These are phyloP conservation scores for Pseudogymnoascus sp. DNA, from an alignment of 2,329 filamentous ascomycete species.

Conservation along the genomic window DNA sequence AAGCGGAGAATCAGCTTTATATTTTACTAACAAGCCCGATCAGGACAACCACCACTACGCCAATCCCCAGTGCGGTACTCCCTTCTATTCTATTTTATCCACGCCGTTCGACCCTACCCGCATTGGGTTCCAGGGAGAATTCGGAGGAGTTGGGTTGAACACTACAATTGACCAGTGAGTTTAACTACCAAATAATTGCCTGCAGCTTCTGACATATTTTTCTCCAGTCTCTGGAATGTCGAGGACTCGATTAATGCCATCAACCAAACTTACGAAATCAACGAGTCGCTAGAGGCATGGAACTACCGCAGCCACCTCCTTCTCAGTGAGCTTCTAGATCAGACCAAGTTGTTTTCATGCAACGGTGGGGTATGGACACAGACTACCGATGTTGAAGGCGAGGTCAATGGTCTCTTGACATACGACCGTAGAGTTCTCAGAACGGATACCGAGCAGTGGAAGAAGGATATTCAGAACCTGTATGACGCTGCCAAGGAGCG, in stretches of 20 bases:
- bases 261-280: conserved; percentile 62
- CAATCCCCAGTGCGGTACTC: conserved; percentile 62
- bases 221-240: conserved; percentile 55
- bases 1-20: not conserved
- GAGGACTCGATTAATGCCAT: conserved; percentile 50
- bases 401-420: conserved; percentile 64
- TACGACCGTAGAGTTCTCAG: conserved; percentile 58
- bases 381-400: conserved; percentile 67
- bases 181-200: not conserved
- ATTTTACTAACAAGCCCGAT: not conserved
- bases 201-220: not conserved
- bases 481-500: conserved; percentile 46
- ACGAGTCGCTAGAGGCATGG: conserved; percentile 50
- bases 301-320: conserved; percentile 53
- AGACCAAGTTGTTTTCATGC: conserved; percentile 45
- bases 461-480: conserved; percentile 49
- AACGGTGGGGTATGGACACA: conserved; percentile 66
- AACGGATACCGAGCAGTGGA: conserved; percentile 52
- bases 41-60: conserved; percentile 67
- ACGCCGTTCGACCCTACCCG: conserved; percentile 50
- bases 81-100: conserved; percentile 54
- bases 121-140: conserved; percentile 65
- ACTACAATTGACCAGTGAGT: conserved; percentile 53
- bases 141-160: conserved; percentile 62
- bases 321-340: conserved; percentile 40